These are phyloP conservation scores for Hanseniaspora taiwanica DNA, from an alignment of 805 yeast genomes.

Conservation along the genomic window DNA sequence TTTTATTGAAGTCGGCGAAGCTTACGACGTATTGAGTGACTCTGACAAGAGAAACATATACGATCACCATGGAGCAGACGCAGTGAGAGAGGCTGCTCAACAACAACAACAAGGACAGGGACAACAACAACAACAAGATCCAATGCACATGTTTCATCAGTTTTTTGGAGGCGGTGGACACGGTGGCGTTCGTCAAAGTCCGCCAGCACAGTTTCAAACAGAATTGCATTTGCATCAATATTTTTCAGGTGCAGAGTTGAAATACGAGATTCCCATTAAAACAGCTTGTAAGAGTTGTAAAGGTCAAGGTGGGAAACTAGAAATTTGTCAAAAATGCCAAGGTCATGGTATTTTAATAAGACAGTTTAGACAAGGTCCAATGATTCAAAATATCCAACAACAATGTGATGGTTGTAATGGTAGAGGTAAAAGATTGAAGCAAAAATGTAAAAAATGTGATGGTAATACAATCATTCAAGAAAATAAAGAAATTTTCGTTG, in stretches of 20 bases:
- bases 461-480: conserved; percentile 56
- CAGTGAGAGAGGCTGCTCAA: conserved; percentile 22
- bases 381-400: conserved; percentile 75
- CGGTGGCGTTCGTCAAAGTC: conserved; percentile 35
- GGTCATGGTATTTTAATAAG: conserved; percentile 63
- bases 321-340: conserved; percentile 51
- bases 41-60: conserved; percentile 52
- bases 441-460: conserved; percentile 54
- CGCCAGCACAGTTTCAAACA: conserved; percentile 43
- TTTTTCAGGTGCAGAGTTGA: conserved; percentile 53
- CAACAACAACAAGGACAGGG: conserved; percentile 19
- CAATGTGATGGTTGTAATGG: conserved; percentile 76
- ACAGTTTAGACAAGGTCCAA: conserved; percentile 70
- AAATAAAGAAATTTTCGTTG: conserved; percentile 42
- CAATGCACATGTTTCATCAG: conserved; percentile 24
- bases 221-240: conserved; percentile 49
- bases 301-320: conserved; percentile 70
- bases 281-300: conserved; percentile 65
- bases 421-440: conserved; percentile 49
- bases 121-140: conserved; percentile 30
- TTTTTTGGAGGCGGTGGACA: conserved; percentile 24
- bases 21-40: conserved; percentile 75
- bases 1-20: conserved; percentile 86
- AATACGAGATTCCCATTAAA: conserved; percentile 53
- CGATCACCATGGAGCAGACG: conserved; percentile 71